Base-by-base conservation (phyloP, 345 rosid genomes). In the Hibiscus mutabilis region DNA sequence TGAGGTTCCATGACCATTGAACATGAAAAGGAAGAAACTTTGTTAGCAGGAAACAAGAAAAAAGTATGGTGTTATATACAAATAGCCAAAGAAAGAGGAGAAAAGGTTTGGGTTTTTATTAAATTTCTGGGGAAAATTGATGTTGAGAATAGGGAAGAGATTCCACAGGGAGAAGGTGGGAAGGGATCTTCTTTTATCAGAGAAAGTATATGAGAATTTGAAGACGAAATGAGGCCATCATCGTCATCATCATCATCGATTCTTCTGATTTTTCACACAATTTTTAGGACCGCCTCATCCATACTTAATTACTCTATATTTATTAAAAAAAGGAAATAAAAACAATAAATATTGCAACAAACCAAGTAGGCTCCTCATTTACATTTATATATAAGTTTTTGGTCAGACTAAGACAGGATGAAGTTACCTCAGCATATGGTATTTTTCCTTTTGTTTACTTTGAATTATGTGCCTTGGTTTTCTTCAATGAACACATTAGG, bases 1-100 rank as follows among this genome's bases (percentile, higher is more conserved):
- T 71, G 56, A 12, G 68, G 70, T 74, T 81, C 81, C 71, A 78
- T 76, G 33, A 53, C 40, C 49, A 61, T 58, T 11, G 59, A 66
- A 53, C 1, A n/a, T 6, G 55, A 18, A 35, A 40, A 24, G 19
- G 14, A 62, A 66, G 5, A 70, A 71, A 60, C 44, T 64, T 60
- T 49, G 53, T 44, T 21, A 53, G 8, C 29, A 51, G 25, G 10
- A 24, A 11, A 27, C 1, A 35, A 35, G 40, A 15, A 24, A 65
- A 25, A 11, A 2, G 42, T 35, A 7, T 29, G 21, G 42, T 24
- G 6, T 22, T 56, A 22, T 35, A n/a, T 51, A 18, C 27, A 21
- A 0, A 60, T 42, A 71, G 7, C 21, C n/a, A 52, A 22, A 52
- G 12, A 29, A 55, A 16, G 7, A 42, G 1, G 22, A 18, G 5